These are phyloP conservation scores for Coleophoma eucalyptorum DNA, from an alignment of 2,329 filamentous ascomycete species.

Conservation along the genomic window DNA sequence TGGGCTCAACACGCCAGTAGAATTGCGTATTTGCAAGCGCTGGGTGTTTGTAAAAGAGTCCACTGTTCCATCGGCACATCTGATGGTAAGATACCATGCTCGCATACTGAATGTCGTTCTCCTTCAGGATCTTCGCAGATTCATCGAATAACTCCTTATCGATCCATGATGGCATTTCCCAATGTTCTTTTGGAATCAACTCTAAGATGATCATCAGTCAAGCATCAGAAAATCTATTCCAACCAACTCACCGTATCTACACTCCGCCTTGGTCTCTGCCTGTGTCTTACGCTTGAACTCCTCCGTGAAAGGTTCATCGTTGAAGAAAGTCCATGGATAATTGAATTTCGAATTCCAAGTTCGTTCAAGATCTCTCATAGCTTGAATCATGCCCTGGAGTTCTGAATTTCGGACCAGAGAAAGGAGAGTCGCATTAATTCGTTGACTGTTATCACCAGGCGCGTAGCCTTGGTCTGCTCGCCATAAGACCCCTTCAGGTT, in stretches of 20 bases:
- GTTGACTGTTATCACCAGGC: conserved; percentile 71
- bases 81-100: conserved; percentile 89
- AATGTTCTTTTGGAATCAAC: conserved; percentile 89
- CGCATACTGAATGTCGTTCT: conserved; percentile 87
- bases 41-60: conserved; percentile 95
- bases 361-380: conserved; percentile 86
- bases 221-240: background rate
- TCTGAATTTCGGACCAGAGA: conserved; percentile 92
- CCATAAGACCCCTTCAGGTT: conserved; percentile 74
- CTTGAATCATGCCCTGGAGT: conserved; percentile 75
- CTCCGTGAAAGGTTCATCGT: conserved; percentile 87
- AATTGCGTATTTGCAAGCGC: conserved; percentile 78
- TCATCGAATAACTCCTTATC: conserved; percentile 81
- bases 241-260: conserved; percentile 66
- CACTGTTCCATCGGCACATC: conserved; percentile 99
- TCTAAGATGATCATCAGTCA: conserved; percentile 45
- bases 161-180: conserved; percentile 90
- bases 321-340: conserved; percentile 99
- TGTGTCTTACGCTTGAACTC: conserved; percentile 85
- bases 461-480: conserved; percentile 75
- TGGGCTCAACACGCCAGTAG: conserved; percentile 98
- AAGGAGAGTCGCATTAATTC: conserved; percentile 90
- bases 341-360: conserved; percentile 99
- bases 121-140: conserved; percentile 76
- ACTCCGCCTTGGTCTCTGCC: conserved; percentile 83